Evolutionary conservation across 2,329 filamentous ascomycete genomes (phyloP), one percentile per base, ranked within the genome.

Genomic region (Whalleya microplaca): DNA sequence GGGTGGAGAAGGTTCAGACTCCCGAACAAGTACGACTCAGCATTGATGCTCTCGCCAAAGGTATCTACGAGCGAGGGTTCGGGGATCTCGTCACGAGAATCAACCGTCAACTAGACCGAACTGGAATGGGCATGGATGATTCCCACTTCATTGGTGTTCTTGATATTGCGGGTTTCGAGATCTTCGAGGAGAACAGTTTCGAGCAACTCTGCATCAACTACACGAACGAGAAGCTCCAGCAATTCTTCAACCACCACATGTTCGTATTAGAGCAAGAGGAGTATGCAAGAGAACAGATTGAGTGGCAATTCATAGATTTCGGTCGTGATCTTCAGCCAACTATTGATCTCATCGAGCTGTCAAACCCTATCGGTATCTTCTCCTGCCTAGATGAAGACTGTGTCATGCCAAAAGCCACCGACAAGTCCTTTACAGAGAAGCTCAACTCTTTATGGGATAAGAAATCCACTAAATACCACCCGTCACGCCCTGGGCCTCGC

Each of bases 241-340:
- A 99, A 66, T 99, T 99, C 74, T 99, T 99, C 84, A 99, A 99
- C 69, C 95, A 99, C 72, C 96, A 99, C 78, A 99, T 99, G 95
- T 99, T 99, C 70, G 95, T 99, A 9, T 81, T 99, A 7, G 95
- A 99, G 72, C 95, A 99, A 70, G 95, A 99, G 73, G 95, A 99
- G 73, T 99, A 99, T 73, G 93, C 95, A 8, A 83, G 94, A 46
- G 95, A 99, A 72, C 91, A 97, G 73, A 99, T 99, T 65, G 95
- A 99, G 75, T 99, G 95, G 95, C 92, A 98, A 70, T 99, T 99
- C 72, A 99, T 99, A 70, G 95, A 99, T 74, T 99, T 99, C 71
- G 95, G 95, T 18, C 92, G 93, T 59, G 95, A 99, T 70, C 80
- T 99, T 21, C 96, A 99, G 72, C 95, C 95, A 0, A 99, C 95